These are phyloP conservation scores for Pseudoscleropodium purum DNA, from an alignment of 225 moss, liverwort and hornwort genomes.

Conservation along the genomic window DNA sequence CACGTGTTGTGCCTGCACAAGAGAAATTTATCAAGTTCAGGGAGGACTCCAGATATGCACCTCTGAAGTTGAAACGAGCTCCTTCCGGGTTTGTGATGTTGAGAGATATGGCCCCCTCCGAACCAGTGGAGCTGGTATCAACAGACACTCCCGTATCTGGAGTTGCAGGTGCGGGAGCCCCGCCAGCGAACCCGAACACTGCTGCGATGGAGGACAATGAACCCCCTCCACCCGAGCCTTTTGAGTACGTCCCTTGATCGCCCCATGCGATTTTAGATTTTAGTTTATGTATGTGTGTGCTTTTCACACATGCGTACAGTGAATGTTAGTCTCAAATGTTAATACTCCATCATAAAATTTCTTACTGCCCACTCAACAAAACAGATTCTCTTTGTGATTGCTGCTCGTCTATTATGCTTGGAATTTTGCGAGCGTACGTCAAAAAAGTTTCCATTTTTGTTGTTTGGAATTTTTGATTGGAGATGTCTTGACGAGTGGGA, in stretches of 20 bases:
- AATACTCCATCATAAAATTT: conserved; percentile 7
- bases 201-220: conserved; percentile 27
- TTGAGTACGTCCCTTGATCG: conserved; percentile 39
- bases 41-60: conserved; percentile 74
- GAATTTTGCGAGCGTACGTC: neutral
- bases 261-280: neutral
- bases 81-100: conserved; percentile 88
- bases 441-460: neutral
- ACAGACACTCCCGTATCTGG: conserved; percentile 64
- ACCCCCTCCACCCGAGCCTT: conserved; percentile 38
- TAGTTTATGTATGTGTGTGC: neutral
- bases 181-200: conserved; percentile 1
- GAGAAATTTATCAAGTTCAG: conserved; percentile 90
- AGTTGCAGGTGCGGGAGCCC: neutral
- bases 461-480: neutral
- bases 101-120: conserved; percentile 71
- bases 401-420: neutral
- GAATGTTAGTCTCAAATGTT: conserved; percentile 19
- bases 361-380: neutral
- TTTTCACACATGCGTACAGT: neutral
- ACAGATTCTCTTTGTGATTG: neutral
- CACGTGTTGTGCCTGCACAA: conserved; percentile 82
- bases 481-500: neutral
- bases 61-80: conserved; percentile 71
- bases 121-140: conserved; percentile 91